These are phyloP conservation scores for Fusarium tuaranense DNA, from an alignment of 2,329 filamentous ascomycete species.

Conservation along the genomic window DNA sequence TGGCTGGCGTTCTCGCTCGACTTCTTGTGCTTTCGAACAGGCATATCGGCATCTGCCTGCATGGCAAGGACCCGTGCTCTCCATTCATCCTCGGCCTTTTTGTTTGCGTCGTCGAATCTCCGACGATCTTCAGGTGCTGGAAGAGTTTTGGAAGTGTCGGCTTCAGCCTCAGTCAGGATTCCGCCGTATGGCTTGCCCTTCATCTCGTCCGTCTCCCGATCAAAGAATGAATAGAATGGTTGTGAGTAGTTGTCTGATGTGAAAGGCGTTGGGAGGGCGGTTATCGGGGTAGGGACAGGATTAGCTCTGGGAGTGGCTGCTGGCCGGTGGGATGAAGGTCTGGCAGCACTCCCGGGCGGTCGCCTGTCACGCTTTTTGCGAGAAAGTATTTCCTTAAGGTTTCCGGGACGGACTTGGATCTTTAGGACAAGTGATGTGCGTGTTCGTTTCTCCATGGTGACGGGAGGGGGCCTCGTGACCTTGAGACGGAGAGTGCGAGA, in stretches of 20 bases:
- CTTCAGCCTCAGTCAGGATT: slow-evolving; percentile 88
- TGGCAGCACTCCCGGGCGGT: slow-evolving; percentile 33
- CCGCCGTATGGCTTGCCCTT: slow-evolving; percentile 97
- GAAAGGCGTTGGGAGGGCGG: slow-evolving; percentile 66
- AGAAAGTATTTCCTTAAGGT: slow-evolving; percentile 53
- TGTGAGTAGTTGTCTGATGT: slow-evolving; percentile 73
- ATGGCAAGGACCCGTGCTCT: slow-evolving; percentile 71
- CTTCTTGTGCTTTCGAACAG: slow-evolving; percentile 77
- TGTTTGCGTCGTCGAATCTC: slow-evolving; percentile 89
- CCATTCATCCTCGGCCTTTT: slow-evolving; percentile 94
- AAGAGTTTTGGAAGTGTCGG: slow-evolving; percentile 90
- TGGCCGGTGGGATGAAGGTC: slow-evolving; percentile 41
- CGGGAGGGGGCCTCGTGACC: slow-evolving; percentile 53
- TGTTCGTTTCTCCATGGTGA: slow-evolving; percentile 55
- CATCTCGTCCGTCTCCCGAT: slow-evolving; percentile 87
- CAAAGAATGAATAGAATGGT: slow-evolving; percentile 88
- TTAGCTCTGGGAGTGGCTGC: slow-evolving; percentile 39
- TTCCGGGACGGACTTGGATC: slow-evolving; percentile 52
- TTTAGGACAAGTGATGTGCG: slow-evolving; percentile 51
- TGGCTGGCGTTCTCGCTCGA: slow-evolving; percentile 89
- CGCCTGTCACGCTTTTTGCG: slow-evolving; percentile 50
- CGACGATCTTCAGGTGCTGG: slow-evolving; percentile 84
- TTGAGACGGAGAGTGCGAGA: slow-evolving; percentile 72
- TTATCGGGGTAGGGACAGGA: slow-evolving; percentile 30
- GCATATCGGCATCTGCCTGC: slow-evolving; percentile 73